Conservation (phyloP, 352 stramenopile genomes). For the Blastocystis sp. region DNA sequence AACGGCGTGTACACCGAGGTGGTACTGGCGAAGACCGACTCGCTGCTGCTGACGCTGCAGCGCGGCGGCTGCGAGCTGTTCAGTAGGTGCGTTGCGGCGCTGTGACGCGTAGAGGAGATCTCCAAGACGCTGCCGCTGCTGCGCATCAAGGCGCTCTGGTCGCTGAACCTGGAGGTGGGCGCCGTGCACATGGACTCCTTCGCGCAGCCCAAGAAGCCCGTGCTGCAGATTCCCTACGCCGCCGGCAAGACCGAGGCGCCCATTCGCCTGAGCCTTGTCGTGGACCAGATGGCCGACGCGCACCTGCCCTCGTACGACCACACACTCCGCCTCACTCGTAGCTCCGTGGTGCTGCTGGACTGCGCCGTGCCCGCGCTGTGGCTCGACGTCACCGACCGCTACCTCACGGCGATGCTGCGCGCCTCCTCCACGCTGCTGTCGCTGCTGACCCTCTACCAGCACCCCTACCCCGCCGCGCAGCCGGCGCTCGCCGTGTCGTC, state of each 20-base stretch:
- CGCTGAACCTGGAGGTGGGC: not conserved
- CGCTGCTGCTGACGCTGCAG: not conserved
- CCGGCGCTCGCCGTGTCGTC: not conserved
- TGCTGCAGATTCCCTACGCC: slow-evolving; percentile 49
- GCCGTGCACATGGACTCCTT: slow-evolving; percentile 16
- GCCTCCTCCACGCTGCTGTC: slow-evolving; percentile 14
- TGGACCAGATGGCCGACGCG: slow-evolving; percentile 24
- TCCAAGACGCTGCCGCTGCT: slow-evolving; percentile 33
- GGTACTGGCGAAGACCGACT: not conserved
- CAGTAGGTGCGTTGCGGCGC: not conserved
- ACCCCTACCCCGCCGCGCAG: not conserved
- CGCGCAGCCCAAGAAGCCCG: slow-evolving; percentile 20
- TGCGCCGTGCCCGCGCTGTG: slow-evolving; percentile 13
- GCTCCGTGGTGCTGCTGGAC: slow-evolving; percentile 22
- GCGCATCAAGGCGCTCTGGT: not conserved
- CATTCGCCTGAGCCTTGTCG: slow-evolving; percentile 10
- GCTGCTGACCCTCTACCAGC: slow-evolving; percentile 12
- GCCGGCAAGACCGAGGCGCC: not conserved
- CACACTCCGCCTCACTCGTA: not conserved
- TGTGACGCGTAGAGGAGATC: slow-evolving; percentile 44
- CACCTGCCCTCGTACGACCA: slow-evolving; percentile 2
- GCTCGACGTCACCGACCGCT: slow-evolving; percentile 13
- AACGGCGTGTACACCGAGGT: slow-evolving; percentile 32
- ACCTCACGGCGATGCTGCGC: slow-evolving; percentile 9
- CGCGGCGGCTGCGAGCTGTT: slow-evolving; percentile 42